These are phyloP conservation scores for Arthromyces matolae DNA, from an alignment of 768 basidiomycete species.

Conservation along the genomic window DNA sequence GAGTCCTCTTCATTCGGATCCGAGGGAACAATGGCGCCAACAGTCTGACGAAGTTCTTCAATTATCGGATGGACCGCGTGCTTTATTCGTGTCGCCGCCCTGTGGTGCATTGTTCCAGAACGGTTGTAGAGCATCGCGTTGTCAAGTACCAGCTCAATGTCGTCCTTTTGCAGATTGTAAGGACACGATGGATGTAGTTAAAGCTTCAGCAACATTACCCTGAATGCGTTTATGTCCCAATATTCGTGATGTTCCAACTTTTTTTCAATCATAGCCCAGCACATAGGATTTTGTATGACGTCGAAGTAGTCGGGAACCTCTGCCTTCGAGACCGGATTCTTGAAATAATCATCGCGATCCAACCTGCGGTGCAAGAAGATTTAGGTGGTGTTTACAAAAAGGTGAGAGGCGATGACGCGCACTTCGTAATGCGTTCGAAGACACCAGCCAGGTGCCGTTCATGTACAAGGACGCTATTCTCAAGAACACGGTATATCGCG, in stretches of 20 bases:
- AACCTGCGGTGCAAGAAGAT: slow-evolving; percentile 40
- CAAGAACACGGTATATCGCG: slow-evolving; percentile 63
- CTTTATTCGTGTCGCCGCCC: slow-evolving; percentile 63
- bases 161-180: slow-evolving; percentile 45
- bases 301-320: slow-evolving; percentile 92
- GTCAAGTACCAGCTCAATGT: slow-evolving; percentile 76
- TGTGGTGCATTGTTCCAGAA: slow-evolving; percentile 65
- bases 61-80: slow-evolving; percentile 36
- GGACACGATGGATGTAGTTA: not conserved
- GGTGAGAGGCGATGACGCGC: slow-evolving; percentile 22
- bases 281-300: slow-evolving; percentile 83
- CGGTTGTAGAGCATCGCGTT: slow-evolving; percentile 90
- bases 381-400: slow-evolving; percentile 4
- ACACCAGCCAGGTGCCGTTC: slow-evolving; percentile 55
- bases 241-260: slow-evolving; percentile 85
- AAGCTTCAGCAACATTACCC: slow-evolving; percentile 50
- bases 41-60: slow-evolving; percentile 32
- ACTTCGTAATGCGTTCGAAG: slow-evolving; percentile 73
- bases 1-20: slow-evolving; percentile 6
- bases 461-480: slow-evolving; percentile 62
- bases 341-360: slow-evolving; percentile 75
- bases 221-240: slow-evolving; percentile 71
- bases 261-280: slow-evolving; percentile 74
- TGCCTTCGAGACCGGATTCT: slow-evolving; percentile 71
- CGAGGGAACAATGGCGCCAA: not conserved